These are phyloP conservation scores for Mycosarcoma mackinlayi DNA, from an alignment of 1,284 basidiomycete species.

Conservation along the genomic window DNA sequence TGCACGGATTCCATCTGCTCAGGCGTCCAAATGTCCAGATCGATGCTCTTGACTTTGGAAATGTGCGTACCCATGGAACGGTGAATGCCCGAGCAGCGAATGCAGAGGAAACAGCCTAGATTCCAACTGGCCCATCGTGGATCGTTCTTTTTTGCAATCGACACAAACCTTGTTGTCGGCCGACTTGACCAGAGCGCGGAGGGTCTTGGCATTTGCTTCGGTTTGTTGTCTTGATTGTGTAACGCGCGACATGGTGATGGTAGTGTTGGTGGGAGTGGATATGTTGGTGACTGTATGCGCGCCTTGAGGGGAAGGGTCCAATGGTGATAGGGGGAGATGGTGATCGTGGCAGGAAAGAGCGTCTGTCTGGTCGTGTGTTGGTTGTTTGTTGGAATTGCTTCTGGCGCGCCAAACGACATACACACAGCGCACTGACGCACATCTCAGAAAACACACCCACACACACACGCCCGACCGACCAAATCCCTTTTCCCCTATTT, in stretches of 20 bases:
- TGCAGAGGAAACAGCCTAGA: constrained; percentile 71
- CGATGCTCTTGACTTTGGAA: constrained; percentile 71
- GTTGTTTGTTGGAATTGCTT: no score
- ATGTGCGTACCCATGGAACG: constrained; percentile 72
- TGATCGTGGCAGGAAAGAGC: no score
- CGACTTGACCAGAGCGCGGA: constrained; percentile 68
- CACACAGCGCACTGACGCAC: background rate
- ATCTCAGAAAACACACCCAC: background rate
- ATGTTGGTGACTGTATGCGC: no score
- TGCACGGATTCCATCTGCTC: constrained; percentile 55
- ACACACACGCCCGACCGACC: background rate
- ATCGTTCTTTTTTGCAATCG: constrained; percentile 69
- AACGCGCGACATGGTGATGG: constrained; percentile 57
- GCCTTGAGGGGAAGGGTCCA: background rate
- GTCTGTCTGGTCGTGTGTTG: no score
- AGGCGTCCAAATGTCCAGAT: constrained; percentile 70
- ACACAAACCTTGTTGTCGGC: constrained; percentile 87
- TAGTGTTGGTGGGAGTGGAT: no score
- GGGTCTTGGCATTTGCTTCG: constrained; percentile 62
- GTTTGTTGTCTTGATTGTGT: constrained; percentile 64
- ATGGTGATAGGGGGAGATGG: no score
- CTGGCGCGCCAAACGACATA: no score
- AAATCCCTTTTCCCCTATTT: background rate
- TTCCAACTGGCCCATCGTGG: constrained; percentile 70
- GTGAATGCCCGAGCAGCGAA: constrained; percentile 72